Conservation (phyloP, 129 eudicot species). For the Saposhnikovia divaricata region DNA sequence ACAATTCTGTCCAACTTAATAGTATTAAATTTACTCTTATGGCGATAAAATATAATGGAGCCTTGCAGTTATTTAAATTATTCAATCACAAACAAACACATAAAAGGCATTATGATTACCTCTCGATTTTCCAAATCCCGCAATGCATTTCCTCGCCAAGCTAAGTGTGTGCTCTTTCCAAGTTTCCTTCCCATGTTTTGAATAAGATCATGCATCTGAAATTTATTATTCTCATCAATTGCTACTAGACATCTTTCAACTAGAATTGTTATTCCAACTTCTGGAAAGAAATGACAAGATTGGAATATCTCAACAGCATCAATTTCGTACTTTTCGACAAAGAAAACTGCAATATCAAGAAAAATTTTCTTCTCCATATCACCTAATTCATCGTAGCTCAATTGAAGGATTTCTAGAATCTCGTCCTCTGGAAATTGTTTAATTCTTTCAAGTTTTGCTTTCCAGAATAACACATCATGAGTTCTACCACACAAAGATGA, state of each 20-base stretch:
- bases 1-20: no score
- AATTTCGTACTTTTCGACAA: neutral
- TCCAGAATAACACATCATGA: neutral
- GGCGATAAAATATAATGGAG: no score
- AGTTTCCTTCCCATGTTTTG: neutral
- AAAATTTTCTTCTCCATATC: neutral
- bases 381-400: neutral
- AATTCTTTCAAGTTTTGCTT: neutral
- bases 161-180: neutral
- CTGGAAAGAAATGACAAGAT: neutral
- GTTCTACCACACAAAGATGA: neutral
- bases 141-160: neutral
- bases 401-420: neutral
- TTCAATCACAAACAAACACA: neutral
- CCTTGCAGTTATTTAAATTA: no score
- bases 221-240: neutral
- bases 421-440: neutral
- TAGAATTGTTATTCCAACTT: conserved; percentile 5
- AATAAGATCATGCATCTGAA: conserved; percentile 3
- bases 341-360: conserved; percentile 13
- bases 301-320: neutral
- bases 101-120: neutral
- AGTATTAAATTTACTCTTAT: no score
- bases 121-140: neutral
- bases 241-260: neutral